Conservation (phyloP, 495 filamentous ascomycete species). For the Talaromyces nanjingensis region DNA sequence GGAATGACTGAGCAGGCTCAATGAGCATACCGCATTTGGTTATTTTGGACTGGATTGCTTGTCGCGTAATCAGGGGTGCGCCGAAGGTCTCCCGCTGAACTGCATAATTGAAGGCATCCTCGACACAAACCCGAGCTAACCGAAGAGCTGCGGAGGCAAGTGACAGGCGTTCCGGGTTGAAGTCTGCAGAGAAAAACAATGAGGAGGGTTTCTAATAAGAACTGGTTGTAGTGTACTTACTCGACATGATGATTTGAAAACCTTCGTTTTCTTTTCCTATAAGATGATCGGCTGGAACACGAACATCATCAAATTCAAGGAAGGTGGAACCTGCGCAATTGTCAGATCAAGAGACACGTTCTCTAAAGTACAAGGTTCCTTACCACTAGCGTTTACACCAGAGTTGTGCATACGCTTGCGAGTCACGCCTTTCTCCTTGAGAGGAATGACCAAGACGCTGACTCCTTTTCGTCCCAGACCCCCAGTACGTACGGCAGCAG, state of each 20-base stretch:
- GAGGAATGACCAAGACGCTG: conserved; percentile 45
- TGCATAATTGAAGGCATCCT: conserved; percentile 44
- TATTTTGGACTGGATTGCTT: conserved; percentile 42
- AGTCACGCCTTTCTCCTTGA: conserved; percentile 41
- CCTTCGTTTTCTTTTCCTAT: conserved; percentile 42
- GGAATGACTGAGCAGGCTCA: conserved; percentile 40
- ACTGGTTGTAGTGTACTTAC: conserved; percentile 14
- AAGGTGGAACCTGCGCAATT: conserved; percentile 34
- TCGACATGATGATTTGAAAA: conserved; percentile 44
- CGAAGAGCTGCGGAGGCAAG: conserved; percentile 36
- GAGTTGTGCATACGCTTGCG: conserved; percentile 76
- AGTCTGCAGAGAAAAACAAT: conserved; percentile 20
- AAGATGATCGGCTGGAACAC: conserved; percentile 35
- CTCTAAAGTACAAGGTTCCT: conserved; percentile 12
- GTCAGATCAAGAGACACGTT: conserved; percentile 24
- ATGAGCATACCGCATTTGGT: conserved; percentile 43
- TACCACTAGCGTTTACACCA: conserved; percentile 40
- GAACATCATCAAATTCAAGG: conserved; percentile 41
- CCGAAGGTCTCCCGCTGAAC: conserved; percentile 44
- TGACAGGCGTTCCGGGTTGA: conserved; percentile 39
- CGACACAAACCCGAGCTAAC: conserved; percentile 39
- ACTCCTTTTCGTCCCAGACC: conserved; percentile 40
- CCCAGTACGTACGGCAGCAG: conserved; percentile 48
- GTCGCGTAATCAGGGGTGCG: conserved; percentile 36
- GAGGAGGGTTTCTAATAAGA: background rate